These are phyloP conservation scores for Beauveria varroae DNA, from an alignment of 2,329 filamentous ascomycete genomes.

Conservation along the genomic window DNA sequence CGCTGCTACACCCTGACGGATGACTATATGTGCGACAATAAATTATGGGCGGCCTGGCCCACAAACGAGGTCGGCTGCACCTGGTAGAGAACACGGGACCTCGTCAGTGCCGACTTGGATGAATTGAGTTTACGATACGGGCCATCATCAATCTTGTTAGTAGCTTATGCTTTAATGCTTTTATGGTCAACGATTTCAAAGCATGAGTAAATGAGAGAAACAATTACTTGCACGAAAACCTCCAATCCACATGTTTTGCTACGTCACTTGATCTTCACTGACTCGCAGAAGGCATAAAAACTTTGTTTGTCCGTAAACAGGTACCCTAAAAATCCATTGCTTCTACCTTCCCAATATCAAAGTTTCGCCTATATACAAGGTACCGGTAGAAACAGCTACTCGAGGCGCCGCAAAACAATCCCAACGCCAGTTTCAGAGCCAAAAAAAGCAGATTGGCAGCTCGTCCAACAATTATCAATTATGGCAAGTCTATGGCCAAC, in stretches of 20 bases:
- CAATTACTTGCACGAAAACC: too few species aligned
- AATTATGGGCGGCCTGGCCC: not conserved
- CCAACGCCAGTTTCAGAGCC: not conserved
- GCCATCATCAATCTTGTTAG: too few species aligned
- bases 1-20: not conserved
- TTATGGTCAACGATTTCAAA: too few species aligned
- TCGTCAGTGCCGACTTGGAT: too few species aligned
- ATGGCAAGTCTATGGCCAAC: not conserved
- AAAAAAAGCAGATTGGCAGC: not conserved
- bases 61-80: not conserved
- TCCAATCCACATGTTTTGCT: too few species aligned
- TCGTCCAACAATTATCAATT: not conserved
- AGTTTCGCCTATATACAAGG: conserved; percentile 5
- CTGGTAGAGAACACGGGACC: not conserved
- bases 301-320: not conserved
- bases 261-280: not conserved
- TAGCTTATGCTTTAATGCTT: too few species aligned
- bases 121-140: too few species aligned
- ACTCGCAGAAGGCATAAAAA: not conserved
- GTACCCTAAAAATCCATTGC: not conserved
- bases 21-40: not conserved
- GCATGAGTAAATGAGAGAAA: too few species aligned
- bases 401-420: not conserved
- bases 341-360: conserved; percentile 5
- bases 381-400: not conserved